Conservation (phyloP, 176 grass and related monocot genomes). For the Bromus sterilis region DNA sequence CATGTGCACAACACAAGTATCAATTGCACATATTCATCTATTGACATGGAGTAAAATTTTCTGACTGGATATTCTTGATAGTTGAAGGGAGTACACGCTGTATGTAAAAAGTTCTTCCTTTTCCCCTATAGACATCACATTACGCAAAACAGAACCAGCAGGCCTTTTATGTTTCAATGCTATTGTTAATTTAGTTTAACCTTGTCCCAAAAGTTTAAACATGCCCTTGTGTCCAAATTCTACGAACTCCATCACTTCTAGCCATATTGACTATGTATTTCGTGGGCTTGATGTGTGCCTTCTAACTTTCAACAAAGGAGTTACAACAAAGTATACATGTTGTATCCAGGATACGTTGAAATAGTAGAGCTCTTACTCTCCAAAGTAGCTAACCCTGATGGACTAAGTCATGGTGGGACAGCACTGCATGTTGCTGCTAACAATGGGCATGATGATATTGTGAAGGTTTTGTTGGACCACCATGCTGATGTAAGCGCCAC, state of each 20-base stretch:
- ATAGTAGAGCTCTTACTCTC: constrained; percentile 11
- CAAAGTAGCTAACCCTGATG: constrained; percentile 1
- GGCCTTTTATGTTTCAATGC: background rate
- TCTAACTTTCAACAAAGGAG: too few species aligned
- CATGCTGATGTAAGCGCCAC: constrained; percentile 6
- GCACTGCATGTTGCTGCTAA: constrained; percentile 5
- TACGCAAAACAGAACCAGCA: background rate
- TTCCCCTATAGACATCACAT: background rate
- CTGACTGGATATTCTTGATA: background rate
- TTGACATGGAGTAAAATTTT: background rate
- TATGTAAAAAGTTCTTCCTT: background rate
- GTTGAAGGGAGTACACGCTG: background rate
- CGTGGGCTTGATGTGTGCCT: too few species aligned
- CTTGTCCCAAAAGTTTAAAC: background rate
- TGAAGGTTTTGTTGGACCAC: constrained; percentile 28
- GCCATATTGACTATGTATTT: background rate
- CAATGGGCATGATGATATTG: background rate
- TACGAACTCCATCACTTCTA: background rate
- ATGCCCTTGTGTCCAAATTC: background rate
- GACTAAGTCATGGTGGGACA: background rate
- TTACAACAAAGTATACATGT: background rate
- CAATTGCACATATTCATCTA: too few species aligned
- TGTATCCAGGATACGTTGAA: constrained; percentile 10
- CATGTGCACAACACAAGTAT: background rate
- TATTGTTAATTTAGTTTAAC: background rate